Evolutionary conservation across 306 rosid species (phyloP).

Genomic region (Casuarina cunninghamiana): DNA sequence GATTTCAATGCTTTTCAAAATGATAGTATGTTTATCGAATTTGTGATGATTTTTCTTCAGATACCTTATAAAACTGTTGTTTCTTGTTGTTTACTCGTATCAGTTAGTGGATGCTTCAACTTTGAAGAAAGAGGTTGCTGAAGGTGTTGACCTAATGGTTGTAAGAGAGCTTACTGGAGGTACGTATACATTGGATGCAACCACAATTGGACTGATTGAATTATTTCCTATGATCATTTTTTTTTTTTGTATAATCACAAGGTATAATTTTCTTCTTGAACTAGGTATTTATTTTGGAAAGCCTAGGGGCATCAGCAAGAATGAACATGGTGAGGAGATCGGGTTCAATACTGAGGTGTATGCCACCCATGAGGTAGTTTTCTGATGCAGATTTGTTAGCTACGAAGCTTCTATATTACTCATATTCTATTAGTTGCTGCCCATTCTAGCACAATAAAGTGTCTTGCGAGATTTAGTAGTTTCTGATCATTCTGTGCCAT

Average conservation of each 20-base stretch:
- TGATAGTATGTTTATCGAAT: neutral
- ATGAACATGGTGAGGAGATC: conserved; percentile 72
- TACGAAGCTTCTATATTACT: neutral
- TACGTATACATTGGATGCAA: conserved; percentile 31
- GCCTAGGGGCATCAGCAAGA: conserved; percentile 76
- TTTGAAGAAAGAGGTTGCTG: conserved; percentile 81
- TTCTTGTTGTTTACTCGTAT: conserved; percentile 17
- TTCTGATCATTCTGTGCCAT: neutral
- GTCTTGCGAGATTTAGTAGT: neutral
- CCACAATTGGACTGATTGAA: neutral
- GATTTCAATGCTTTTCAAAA: neutral
- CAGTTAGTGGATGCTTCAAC: conserved; percentile 91
- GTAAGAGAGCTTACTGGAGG: conserved; percentile 97
- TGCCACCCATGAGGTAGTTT: conserved; percentile 65
- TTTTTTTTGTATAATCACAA: too few species aligned
- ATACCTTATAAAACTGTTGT: neutral
- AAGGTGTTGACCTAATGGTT: conserved; percentile 94
- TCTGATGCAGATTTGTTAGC: conserved; percentile 13
- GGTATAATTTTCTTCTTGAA: conserved; percentile 4
- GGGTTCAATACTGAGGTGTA: conserved; percentile 90
- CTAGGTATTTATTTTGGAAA: conserved; percentile 66
- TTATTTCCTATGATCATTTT: too few species aligned
- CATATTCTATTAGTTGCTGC: neutral
- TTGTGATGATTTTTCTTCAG: neutral
- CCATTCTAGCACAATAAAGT: neutral